Base-by-base conservation (phyloP, 2,329 filamentous ascomycete genomes). In the Fusarium illudens region DNA sequence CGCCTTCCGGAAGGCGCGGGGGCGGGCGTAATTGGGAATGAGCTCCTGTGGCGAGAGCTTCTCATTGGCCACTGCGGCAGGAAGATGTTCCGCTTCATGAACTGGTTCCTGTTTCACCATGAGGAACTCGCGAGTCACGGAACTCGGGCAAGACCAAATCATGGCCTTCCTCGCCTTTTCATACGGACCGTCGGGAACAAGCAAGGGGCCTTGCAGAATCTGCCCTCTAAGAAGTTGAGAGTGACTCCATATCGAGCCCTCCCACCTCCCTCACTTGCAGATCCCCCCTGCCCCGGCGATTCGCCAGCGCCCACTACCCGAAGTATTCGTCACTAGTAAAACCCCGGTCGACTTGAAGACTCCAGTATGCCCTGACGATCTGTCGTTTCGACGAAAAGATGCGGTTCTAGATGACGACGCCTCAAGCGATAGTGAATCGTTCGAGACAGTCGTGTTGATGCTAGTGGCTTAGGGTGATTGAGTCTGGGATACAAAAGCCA, bases 1-100 rank as follows among this genome's bases (percentile, higher is more conserved):
- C n/a, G n/a, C n/a, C 30, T 39, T 37, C 27, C 53, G 49, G 39
- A 49, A 64, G 39, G 64, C 58, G 58, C 48, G 65, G 64, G 59
- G 48, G 44, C 17, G 49, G 30, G 22, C 12, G 10, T 49, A 32
- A 51, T 50, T 34, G 17, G 62, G 62, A 64, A 64, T 37, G 59
- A 49, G 55, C 51, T 48, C n/a, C 32, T 27, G 8, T 30, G 56
- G 32, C 25, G 42, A 30, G 39, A 58, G 51, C 37, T 49, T 13
- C 13, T 7, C 3, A 60, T 60, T 63, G 58, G 58, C 12, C n/a
- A 33, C 20, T 22, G 37, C 62, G 60, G 60, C 25, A 25, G 29
- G 34, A 42, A 20, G 17, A 58, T 58, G 33, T 32, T 49, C 29
- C 53, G 17, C 29, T 22, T 52, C 27, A 10, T n/a, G n/a, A n/a